A percentile compares a stretch with the other conserved stretches of the same genome.
These are phyloP conservation scores for Clohesyomyces aquaticus DNA, from an alignment of 495 filamentous ascomycete genomes.

Conservation along the genomic window DNA sequence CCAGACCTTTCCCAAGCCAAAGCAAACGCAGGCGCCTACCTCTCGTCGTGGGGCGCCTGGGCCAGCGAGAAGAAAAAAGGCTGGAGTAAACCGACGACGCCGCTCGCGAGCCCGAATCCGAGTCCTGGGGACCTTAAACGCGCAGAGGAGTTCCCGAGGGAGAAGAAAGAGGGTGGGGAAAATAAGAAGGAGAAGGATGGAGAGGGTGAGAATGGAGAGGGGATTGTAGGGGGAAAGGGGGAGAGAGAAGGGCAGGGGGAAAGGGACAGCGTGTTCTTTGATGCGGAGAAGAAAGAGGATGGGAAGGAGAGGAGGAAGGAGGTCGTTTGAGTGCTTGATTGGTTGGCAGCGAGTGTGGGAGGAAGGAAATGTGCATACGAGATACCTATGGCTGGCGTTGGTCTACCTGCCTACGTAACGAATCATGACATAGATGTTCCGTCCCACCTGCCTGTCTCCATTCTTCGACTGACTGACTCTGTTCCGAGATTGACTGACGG, in stretches of 20 bases:
- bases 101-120: conserved; percentile 7
- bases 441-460: no score
- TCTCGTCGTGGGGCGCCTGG: conserved; percentile 95
- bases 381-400: no score
- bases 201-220: conserved; percentile 14
- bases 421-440: no score
- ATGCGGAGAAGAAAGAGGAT: conserved; percentile 28
- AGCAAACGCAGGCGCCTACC: conserved; percentile 79
- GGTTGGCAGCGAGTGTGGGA: no score
- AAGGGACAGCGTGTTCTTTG: conserved; percentile 31
- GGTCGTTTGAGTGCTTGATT: no score
- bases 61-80: conserved; percentile 73
- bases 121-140: conserved; percentile 11
- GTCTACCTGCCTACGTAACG: no score
- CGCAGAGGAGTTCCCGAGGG: conserved; percentile 30
- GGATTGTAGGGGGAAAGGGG: not conserved
- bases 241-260: conserved; percentile 4
- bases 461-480: no score
- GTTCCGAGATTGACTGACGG: no score
- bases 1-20: conserved; percentile 69
- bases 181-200: conserved; percentile 5
- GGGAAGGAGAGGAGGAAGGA: conserved; percentile 7
- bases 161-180: conserved; percentile 8
- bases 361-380: no score
- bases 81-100: conserved; percentile 13